Conservation (phyloP, 2,329 filamentous ascomycete genomes). For the Microdochium paspali region DNA sequence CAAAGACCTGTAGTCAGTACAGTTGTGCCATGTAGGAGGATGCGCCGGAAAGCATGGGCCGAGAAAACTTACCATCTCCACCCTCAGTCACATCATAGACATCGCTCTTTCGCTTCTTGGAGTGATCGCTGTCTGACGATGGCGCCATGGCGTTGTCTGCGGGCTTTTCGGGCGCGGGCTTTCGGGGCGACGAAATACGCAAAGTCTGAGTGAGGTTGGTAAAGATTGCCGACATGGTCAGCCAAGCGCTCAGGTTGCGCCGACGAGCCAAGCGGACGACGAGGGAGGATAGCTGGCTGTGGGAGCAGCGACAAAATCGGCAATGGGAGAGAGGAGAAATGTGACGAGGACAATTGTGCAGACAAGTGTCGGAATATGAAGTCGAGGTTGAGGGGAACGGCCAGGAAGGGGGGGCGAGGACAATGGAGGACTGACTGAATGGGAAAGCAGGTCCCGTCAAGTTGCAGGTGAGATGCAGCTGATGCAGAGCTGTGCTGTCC, state of each 20-base stretch:
- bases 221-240: not conserved
- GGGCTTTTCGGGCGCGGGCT: not conserved
- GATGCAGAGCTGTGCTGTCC: not conserved
- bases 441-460: no score
- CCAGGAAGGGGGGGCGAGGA: no score
- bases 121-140: constrained; percentile 1
- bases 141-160: not conserved
- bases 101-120: constrained; percentile 16
- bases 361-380: no score
- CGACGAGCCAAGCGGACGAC: not conserved
- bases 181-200: not conserved
- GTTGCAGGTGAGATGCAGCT: not conserved
- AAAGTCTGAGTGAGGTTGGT: not conserved
- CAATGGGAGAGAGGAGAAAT: no score
- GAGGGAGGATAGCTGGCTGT: not conserved
- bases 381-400: no score
- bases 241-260: not conserved
- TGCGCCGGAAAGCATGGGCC: not conserved
- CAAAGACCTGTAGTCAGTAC: not conserved
- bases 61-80: constrained; percentile 10
- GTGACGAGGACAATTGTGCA: no score
- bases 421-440: no score
- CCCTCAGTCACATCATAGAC: constrained; percentile 15
- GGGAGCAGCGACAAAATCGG: not conserved
- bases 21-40: not conserved